These are phyloP conservation scores for Starmerella scarabaei DNA, from an alignment of 805 yeast genomes.

Conservation along the genomic window DNA sequence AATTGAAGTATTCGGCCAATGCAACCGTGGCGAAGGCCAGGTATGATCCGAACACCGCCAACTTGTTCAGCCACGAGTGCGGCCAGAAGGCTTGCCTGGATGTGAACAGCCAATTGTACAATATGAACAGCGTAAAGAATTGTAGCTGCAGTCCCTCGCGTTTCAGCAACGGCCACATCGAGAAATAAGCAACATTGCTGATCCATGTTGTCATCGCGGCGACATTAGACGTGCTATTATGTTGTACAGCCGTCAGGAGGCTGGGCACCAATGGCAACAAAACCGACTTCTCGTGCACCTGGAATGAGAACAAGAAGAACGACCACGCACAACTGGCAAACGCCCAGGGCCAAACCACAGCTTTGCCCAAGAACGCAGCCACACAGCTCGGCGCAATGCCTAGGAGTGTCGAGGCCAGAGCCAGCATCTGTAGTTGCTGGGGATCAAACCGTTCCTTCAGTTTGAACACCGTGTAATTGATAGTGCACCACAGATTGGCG, in stretches of 20 bases:
- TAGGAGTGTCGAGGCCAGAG: constrained; percentile 27
- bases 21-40: constrained; percentile 41
- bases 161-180: constrained; percentile 74
- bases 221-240: constrained; percentile 40
- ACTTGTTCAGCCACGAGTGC: constrained; percentile 35
- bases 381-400: constrained; percentile 46
- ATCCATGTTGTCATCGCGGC: constrained; percentile 78
- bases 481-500: constrained; percentile 95
- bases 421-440: constrained; percentile 45
- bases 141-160: constrained; percentile 66
- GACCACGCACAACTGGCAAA: constrained; percentile 75
- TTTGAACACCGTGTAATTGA: constrained; percentile 57
- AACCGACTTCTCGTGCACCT: constrained; percentile 90
- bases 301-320: constrained; percentile 81
- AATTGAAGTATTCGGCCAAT: constrained; percentile 37
- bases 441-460: constrained; percentile 44
- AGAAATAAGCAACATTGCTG: constrained; percentile 68
- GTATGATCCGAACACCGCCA: constrained; percentile 42
- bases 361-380: constrained; percentile 31
- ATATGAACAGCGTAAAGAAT: constrained; percentile 43
- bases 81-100: constrained; percentile 32
- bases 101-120: constrained; percentile 57
- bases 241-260: constrained; percentile 40
- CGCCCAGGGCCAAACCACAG: constrained; percentile 45
- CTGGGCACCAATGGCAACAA: constrained; percentile 79